Evolutionary conservation across 305 asterid species (phyloP).

Genomic region (Striga hermonthica): DNA sequence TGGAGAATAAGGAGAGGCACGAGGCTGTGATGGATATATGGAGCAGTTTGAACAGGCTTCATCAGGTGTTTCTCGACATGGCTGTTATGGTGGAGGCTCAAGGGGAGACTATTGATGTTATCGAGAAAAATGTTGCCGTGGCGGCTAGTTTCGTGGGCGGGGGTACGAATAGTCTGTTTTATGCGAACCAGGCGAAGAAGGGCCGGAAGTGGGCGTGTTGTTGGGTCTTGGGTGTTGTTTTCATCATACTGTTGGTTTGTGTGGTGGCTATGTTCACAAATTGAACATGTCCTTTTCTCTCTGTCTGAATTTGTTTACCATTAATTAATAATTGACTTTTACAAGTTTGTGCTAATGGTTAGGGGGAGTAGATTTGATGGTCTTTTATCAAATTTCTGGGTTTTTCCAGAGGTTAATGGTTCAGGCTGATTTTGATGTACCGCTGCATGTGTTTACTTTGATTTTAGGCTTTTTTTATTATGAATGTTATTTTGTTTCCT

Average conservation of each 20-base stretch:
- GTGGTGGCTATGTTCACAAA: slow-evolving; percentile 48
- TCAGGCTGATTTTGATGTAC: no score
- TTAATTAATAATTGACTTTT: no score
- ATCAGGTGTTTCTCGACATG: slow-evolving; percentile 85
- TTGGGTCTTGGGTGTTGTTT: slow-evolving; percentile 50
- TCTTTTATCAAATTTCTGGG: not conserved
- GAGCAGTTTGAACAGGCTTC: slow-evolving; percentile 82
- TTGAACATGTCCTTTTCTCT: slow-evolving; percentile 21
- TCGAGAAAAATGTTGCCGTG: slow-evolving; percentile 54
- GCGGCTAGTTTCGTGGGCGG: slow-evolving; percentile 74
- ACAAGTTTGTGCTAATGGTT: no score
- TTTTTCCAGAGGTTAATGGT: no score
- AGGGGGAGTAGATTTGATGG: not conserved
- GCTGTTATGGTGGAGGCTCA: slow-evolving; percentile 81
- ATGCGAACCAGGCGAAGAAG: slow-evolving; percentile 72
- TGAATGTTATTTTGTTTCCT: no score
- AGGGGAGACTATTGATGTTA: slow-evolving; percentile 63
- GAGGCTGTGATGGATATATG: slow-evolving; percentile 82
- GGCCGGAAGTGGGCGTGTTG: slow-evolving; percentile 44
- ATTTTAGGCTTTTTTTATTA: no score
- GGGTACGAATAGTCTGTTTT: slow-evolving; percentile 67
- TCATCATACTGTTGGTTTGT: slow-evolving; percentile 61
- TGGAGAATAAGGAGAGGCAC: slow-evolving; percentile 66
- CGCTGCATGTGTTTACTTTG: no score
- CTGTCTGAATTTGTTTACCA: no score